phyloP scores from a whole-genome alignment of 768 basidiomycete species.

The Rickenella mellea region DNA sequence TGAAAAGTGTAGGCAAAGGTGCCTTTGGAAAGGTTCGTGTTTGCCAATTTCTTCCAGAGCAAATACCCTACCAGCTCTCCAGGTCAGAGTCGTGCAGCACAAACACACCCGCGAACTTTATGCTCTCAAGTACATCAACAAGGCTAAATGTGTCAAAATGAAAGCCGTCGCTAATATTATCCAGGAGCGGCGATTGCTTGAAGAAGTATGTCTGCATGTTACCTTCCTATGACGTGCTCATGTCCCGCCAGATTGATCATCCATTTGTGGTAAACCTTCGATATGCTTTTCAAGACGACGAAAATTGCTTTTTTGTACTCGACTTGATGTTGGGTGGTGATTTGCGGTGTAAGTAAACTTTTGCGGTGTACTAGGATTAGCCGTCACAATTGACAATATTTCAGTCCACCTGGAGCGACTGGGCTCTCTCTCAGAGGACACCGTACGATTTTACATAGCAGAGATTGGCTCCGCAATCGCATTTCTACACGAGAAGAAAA shows the following conservation, averaged over 20 bases:
- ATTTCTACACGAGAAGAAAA: slow-evolving; percentile 85
- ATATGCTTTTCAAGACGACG: slow-evolving; percentile 96
- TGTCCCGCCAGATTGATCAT: slow-evolving; percentile 72
- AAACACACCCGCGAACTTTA: slow-evolving; percentile 96
- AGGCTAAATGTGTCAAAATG: slow-evolving; percentile 96
- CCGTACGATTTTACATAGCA: slow-evolving; percentile 82
- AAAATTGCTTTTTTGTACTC: slow-evolving; percentile 96
- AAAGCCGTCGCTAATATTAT: slow-evolving; percentile 96
- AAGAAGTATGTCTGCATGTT: slow-evolving; percentile 57
- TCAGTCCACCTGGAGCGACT: slow-evolving; percentile 84
- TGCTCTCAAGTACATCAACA: slow-evolving; percentile 99
- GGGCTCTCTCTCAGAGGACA: slow-evolving; percentile 64
- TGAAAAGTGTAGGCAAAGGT: slow-evolving; percentile 96
- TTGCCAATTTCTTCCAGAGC: slow-evolving; percentile 4
- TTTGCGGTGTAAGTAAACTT: slow-evolving; percentile 65
- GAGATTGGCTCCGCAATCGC: slow-evolving; percentile 82
- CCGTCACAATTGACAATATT: slow-evolving; percentile 5
- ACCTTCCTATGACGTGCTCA: slow-evolving; percentile 11
- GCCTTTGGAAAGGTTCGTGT: slow-evolving; percentile 88
- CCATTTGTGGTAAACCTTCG: slow-evolving; percentile 91
- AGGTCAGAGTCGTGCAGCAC: slow-evolving; percentile 99
- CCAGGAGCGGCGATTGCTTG: slow-evolving; percentile 88
- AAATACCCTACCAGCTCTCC: slow-evolving; percentile 9
- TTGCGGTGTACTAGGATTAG: not conserved
- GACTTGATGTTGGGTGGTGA: slow-evolving; percentile 97